Conservation (phyloP, 2,329 filamentous ascomycete genomes). For the Trematosphaeria pertusa region DNA sequence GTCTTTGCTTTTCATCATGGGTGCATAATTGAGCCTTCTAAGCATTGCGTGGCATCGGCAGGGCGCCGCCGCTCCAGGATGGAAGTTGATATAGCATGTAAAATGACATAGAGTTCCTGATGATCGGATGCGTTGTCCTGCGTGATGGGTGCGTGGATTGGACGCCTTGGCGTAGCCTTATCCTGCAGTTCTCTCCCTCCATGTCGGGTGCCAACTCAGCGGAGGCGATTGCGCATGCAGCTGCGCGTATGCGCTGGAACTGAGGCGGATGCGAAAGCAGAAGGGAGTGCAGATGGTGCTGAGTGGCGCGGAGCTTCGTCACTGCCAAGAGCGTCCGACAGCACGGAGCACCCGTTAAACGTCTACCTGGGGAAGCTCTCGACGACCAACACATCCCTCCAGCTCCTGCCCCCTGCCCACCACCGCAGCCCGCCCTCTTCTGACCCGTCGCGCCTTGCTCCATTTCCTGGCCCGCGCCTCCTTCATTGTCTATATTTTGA, state of each 20-base stretch:
- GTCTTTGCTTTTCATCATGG: conserved; percentile 25
- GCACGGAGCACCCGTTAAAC: conserved; percentile 12
- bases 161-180: conserved; percentile 25
- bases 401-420: neutral
- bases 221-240: conserved; percentile 39
- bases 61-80: no score
- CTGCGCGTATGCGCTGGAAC: conserved; percentile 38
- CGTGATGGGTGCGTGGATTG: conserved; percentile 34
- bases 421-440: neutral
- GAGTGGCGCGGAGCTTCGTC: conserved; percentile 34
- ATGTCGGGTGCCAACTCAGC: conserved; percentile 33
- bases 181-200: conserved; percentile 25
- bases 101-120: conserved; percentile 44
- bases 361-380: no score
- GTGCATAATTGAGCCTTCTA: no score
- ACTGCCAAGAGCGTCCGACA: conserved; percentile 29
- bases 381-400: conserved; percentile 8
- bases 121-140: conserved; percentile 44
- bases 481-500: neutral
- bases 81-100: conserved; percentile 30
- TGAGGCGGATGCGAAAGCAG: neutral
- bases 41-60: conserved; percentile 45
- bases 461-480: neutral
- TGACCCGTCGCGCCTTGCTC: neutral
- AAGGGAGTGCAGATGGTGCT: conserved; percentile 1